Evolutionary conservation across 2,329 filamentous ascomycete species (phyloP), one percentile per base, ranked within the genome.

Genomic region (Aureobasidium pullulans): DNA sequence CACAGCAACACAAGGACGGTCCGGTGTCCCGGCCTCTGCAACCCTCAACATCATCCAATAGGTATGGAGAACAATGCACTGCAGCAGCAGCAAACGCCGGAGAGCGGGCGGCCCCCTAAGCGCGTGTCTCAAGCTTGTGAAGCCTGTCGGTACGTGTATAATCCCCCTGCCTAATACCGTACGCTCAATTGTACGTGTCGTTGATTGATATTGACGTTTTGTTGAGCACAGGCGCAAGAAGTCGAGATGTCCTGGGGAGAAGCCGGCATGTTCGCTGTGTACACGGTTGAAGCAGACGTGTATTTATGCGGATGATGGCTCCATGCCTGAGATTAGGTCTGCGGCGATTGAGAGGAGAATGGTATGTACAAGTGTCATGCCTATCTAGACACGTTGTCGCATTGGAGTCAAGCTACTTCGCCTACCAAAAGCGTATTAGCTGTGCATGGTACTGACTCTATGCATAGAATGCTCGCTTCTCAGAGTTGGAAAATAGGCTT

Each of bases 181-280:
- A 23, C 23, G 3, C 23, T 23, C 23, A 3, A 23, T 23, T 23
- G 23, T 23, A 23, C 23, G 23, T 23, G 23, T 23, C 3, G 23
- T 23, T 23, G 23, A 23, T 36, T 15, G 9, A 23, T 2, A 49
- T 16, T 49, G 47, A 49, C 19, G 32, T 48, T 23, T 28, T 28
- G 46, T 37, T 28, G 47, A 49, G 16, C 11, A 36, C 28, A 59
- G 56, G 11, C 56, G 56, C 37, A 59, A 59, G 29, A 59, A 59
- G 37, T 59, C 56, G 43, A 42, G 56, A 49, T 59, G 56, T 50
- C 56, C 56, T 13, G 56, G 56, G n/a, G 56, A 59, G 56, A 59
- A 59, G 39, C 56, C 56, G 19, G 44, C 44, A 7, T 59, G 56
- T 36, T 59, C 56, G 11, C 29, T 49, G 11, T 59, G 56, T 28